Evolutionary conservation across 306 rosid species (phyloP).

Genomic region (Lotus japonicus): DNA sequence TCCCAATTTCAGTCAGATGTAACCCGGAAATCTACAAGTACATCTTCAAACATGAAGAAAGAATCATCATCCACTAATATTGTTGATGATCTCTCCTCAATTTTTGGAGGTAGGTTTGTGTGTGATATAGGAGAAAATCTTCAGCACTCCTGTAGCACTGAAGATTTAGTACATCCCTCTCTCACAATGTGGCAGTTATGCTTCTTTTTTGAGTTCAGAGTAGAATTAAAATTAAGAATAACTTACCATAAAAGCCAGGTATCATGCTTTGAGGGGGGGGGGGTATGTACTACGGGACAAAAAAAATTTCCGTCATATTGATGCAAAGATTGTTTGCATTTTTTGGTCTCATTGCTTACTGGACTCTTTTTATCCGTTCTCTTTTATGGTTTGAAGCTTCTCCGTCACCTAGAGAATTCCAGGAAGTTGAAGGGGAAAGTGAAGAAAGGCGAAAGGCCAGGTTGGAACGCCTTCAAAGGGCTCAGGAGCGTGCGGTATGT

Average conservation of each 20-base stretch:
- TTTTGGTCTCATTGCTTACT: conserved; percentile 13
- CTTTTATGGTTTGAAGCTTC: conserved; percentile 44
- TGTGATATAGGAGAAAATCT: not conserved
- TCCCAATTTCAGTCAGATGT: conserved; percentile 61
- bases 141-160: too few relatives aligned
- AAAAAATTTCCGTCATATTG: not conserved
- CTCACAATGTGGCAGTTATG: too few relatives aligned
- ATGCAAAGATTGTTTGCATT: conserved; percentile 14
- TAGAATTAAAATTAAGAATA: too few relatives aligned
- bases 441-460: conserved; percentile 94
- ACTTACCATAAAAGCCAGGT: too few relatives aligned
- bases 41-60: conserved; percentile 65
- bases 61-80: conserved; percentile 64
- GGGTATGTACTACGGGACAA: too few relatives aligned
- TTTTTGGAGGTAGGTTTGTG: conserved; percentile 66
- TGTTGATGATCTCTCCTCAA: conserved; percentile 85
- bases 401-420: conserved; percentile 75
- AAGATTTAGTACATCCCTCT: too few relatives aligned
- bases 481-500: conserved; percentile 86
- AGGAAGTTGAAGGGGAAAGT: conserved; percentile 85
- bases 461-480: conserved; percentile 86
- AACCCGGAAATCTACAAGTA: conserved; percentile 40
- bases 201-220: too few relatives aligned
- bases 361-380: not conserved
- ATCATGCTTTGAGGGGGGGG: too few relatives aligned